Evolutionary conservation across 345 rosid species (phyloP), one percentile per base, ranked within the genome.

Genomic region (Lepidium aucheri): DNA sequence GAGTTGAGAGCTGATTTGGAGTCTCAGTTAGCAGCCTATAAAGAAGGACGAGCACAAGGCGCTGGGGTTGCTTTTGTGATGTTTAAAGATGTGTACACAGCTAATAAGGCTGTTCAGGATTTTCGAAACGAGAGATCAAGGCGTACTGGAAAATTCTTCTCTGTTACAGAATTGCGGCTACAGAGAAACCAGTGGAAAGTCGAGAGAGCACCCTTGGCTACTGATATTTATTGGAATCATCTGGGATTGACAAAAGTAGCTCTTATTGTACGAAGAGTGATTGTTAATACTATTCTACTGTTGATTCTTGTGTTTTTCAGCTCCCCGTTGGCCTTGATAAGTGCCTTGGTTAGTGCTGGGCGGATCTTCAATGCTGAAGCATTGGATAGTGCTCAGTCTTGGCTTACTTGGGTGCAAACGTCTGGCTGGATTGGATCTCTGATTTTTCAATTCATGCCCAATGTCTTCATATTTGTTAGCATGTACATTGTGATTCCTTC

Each of bases 111-210:
- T 30, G 86, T 88, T 81, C 92, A 88, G 77, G 97, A 90, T 75
- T 88, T 90, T 47, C 45, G 79, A 70, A 85, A 79, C 20, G 97
- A 90, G 82, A 84, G 78, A 82, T 86, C 80, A 67, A 81, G 88
- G 82, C 84, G 85, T 22, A 76, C 82, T 11, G 99, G 99, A 16
- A 90, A 88, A 70, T 94, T 94, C 77, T 88, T 88, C 76, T 86
- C 96, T 34, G 78, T 90, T 9, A 78, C 81, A 77, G 99, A 90
- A 74, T 76, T 94, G 66, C 80, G 87, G 72, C 74, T 94, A 28
- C 97, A 86, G 77, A 88, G 96, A 80, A 94, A 90, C 79, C 96
- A 88, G 52, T 94, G 99, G 99, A 94, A 85, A 82, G 97, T 94
- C 4, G 97, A 90, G 45, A 82, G 97, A 78, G 97, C 99, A 7